Conservation (phyloP, 225 moss, liverwort and hornwort genomes). For the Pseudoscleropodium purum region DNA sequence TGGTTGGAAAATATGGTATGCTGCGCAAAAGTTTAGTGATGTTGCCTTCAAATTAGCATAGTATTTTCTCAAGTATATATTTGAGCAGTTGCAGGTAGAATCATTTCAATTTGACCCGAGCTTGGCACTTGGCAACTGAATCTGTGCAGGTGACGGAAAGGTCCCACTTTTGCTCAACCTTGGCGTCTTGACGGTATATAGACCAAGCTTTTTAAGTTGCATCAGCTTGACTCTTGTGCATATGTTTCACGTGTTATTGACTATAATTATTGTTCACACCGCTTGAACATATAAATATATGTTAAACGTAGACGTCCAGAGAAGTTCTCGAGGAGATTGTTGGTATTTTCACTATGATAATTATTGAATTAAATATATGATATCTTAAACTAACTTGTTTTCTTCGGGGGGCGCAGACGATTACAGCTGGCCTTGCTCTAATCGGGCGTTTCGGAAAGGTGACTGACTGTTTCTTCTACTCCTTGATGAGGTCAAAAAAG, state of each 20-base stretch:
- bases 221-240: neutral
- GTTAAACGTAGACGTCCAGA: neutral
- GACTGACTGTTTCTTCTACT: neutral
- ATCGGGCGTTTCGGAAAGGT: constrained; percentile 89
- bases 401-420: constrained; percentile 32
- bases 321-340: neutral
- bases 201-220: neutral
- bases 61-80: neutral
- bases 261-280: neutral
- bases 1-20: constrained; percentile 88
- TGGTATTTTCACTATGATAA: neutral
- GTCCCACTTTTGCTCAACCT: constrained; percentile 77
- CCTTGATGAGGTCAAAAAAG: neutral
- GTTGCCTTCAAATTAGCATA: neutral
- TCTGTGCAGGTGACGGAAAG: constrained; percentile 81
- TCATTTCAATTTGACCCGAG: neutral
- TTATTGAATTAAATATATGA: neutral
- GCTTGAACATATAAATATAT: neutral
- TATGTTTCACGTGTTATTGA: neutral
- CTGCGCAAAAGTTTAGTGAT: neutral
- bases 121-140: neutral
- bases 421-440: constrained; percentile 83
- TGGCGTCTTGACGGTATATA: constrained; percentile 61
- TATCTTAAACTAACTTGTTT: neutral
- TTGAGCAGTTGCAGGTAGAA: neutral